phyloP scores from a whole-genome alignment of 2,329 filamentous ascomycete genomes.

The Alternaria ventricosa region DNA sequence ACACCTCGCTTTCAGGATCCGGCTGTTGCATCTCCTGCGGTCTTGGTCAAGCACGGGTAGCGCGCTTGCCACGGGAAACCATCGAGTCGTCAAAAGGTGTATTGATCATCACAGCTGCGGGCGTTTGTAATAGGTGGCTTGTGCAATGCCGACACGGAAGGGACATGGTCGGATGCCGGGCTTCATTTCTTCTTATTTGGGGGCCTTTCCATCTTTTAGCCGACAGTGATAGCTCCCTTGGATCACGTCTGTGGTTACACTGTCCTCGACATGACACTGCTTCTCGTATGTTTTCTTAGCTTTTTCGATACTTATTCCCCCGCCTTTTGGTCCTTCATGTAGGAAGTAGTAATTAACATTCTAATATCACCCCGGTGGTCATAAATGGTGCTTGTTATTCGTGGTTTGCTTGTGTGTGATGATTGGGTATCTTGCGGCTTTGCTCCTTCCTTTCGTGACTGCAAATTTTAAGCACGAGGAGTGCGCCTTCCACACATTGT shows the following conservation, averaged over 20 bases:
- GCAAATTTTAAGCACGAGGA: rapidly evolving
- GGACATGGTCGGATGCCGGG: conserved; percentile 29
- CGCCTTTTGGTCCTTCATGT: conserved; percentile 46
- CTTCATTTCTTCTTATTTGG: conserved; percentile 39
- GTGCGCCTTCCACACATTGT: background rate
- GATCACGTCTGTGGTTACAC: conserved; percentile 26
- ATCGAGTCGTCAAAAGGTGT: conserved; percentile 27
- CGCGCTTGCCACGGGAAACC: conserved; percentile 35
- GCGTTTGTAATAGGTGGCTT: conserved; percentile 43
- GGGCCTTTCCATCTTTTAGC: conserved; percentile 35
- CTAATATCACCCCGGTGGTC: conserved; percentile 45
- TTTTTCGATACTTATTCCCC: conserved; percentile 51
- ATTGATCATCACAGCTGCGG: conserved; percentile 31
- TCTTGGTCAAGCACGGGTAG: conserved; percentile 29
- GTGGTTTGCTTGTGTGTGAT: background rate
- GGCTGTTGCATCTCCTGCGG: conserved; percentile 11
- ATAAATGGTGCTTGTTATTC: background rate
- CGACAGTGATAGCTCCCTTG: conserved; percentile 30
- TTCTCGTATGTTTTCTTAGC: conserved; percentile 51
- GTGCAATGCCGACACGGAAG: conserved; percentile 34
- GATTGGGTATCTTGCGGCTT: background rate
- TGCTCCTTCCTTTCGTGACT: background rate
- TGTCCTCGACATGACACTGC: conserved; percentile 43
- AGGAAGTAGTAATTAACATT: conserved; percentile 52
- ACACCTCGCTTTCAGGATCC: conserved; percentile 7